Evolutionary conservation across 2,329 filamentous ascomycete species (phyloP), one percentile per base, ranked within the genome.

Genomic region (Chrysoporthe cubensis): DNA sequence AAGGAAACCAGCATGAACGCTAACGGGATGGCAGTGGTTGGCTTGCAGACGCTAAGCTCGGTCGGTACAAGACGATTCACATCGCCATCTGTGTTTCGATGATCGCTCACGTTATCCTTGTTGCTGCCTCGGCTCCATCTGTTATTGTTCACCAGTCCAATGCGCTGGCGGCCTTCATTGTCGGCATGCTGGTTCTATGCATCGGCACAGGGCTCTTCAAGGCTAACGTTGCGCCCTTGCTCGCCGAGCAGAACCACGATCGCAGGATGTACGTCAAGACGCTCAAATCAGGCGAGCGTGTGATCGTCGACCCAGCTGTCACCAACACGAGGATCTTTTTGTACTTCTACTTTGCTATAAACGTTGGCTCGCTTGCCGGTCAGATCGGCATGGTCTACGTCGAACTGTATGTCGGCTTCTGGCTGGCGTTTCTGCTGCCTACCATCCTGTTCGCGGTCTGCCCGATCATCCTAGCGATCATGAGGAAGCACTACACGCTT

Each of bases 181-280:
- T 93, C 75, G 90, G 90, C n/a, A 79, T 84, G 43, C 74, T 85
- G 44, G 74, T 75, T 34, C 81, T 85, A 50, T 83, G 83, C 71
- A 77, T 92, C 42, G 91, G 91, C 56, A 92, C 91, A 1, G 91
- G 91, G 70, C 90, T 92, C 74, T 93, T 94, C 86, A 95, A 94
- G 82, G 87, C 90, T 71, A 94, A 94, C 75, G 91, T 94, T 56
- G 88, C 89, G 0, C 89, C 90, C 0, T 80, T 92, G 21, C 86
- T 93, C 66, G 90, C 90, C 26, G 90, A 93, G 74, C 90, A 93
- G 77, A 90, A 90, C 76, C 83, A 82, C 44, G 85, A 88, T 67
- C 84, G 81, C 4, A 85, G 82, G 69, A 84, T 88, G 71, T 84
- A 83, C 62, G 83, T 92, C 65, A 81, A 86, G 71, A 84, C 82